Evolutionary conservation across 2,329 filamentous ascomycete genomes (phyloP), one percentile per base, ranked within the genome.

Genomic region (Lecanicillium sp.): DNA sequence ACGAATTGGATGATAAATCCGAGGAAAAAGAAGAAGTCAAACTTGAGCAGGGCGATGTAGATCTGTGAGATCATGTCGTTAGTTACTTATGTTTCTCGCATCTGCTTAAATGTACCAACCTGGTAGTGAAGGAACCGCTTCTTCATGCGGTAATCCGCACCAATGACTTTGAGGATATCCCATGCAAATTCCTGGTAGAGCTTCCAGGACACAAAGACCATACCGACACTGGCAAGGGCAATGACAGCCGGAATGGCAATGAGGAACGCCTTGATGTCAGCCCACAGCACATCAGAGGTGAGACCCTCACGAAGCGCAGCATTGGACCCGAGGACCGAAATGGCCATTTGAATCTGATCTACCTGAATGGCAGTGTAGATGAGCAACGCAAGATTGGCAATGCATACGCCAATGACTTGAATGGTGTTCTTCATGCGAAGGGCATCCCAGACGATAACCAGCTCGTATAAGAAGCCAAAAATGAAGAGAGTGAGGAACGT

Each of bases 21-120:
- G 36, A 98, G 78, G 73, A 98, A 98, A 71, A 98, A 96, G 78
- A 98, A 98, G 65, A 98, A 96, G 65, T 98, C 92, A 60, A 98
- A 98, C 64, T 98, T 98, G 48, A 98, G 75, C 9, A 98, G 75
- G 28, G 92, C 87, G 54, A 98, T 95, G 63, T 95, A 98, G 60
- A 98, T 89, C 89, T 95, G 45, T 5, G 19, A 9, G 2, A 6
- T 1, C n/a, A 19, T 14, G 43, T 54, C 46, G 59, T 52, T 44
- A 43, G 12, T 35, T 6, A 4, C 9, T 12, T 11, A n/a, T n/a
- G n/a, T n/a, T n/a, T n/a, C n/a, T n/a, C n/a, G n/a, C n/a, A n/a
- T 13, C 7, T 30, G 5, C 33, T 6, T 12, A 20, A 17, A 14
- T 18, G 45, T 39, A 53, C 69, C 37, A 68, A 94, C 88, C 80